A percentile compares a stretch with the other conserved stretches of the same genome.
Evolutionary conservation across 192 early-diverging fungal genomes (phyloP).

Genomic region (Thamnidium elegans): DNA sequence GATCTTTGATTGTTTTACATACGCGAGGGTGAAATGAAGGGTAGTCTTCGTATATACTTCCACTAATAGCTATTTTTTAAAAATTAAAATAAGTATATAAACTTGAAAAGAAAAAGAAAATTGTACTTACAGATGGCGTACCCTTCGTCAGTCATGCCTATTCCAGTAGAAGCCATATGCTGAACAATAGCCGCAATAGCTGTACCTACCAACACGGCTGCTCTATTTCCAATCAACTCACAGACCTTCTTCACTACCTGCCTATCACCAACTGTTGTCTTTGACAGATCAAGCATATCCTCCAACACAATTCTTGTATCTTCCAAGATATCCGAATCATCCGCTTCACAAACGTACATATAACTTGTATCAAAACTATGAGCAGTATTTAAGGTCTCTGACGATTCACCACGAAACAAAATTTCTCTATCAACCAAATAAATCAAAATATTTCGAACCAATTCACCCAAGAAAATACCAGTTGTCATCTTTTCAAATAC

Average conservation of each 20-base stretch:
- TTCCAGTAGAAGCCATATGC: conserved; percentile 36
- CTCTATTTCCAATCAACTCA: conserved; percentile 74
- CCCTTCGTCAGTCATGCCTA: conserved; percentile 29
- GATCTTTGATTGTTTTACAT: conserved; percentile 35
- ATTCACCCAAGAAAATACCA: conserved; percentile 88
- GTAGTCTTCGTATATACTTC: conserved; percentile 38
- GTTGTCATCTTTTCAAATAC: conserved; percentile 93
- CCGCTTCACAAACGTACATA: conserved; percentile 68
- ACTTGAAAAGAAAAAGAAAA: conserved; percentile 10
- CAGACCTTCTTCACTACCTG: conserved; percentile 78
- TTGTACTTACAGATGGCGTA: conserved; percentile 34
- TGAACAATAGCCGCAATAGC: conserved; percentile 60
- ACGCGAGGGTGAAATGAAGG: conserved; percentile 40
- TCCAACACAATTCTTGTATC: conserved; percentile 68
- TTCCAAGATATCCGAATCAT: conserved; percentile 60
- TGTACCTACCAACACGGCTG: conserved; percentile 74
- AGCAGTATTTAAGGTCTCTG: conserved; percentile 56
- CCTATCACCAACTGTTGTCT: conserved; percentile 70
- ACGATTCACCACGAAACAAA: conserved; percentile 70
- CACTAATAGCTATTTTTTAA: conserved; percentile 32
- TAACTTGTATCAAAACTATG: conserved; percentile 72
- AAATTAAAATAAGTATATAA: not conserved
- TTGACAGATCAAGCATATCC: conserved; percentile 58
- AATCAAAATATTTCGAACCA: conserved; percentile 71
- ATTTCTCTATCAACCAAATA: conserved; percentile 78